Evolutionary conservation across 805 yeast species (phyloP).

Genomic region (Yarrowia sp.): DNA sequence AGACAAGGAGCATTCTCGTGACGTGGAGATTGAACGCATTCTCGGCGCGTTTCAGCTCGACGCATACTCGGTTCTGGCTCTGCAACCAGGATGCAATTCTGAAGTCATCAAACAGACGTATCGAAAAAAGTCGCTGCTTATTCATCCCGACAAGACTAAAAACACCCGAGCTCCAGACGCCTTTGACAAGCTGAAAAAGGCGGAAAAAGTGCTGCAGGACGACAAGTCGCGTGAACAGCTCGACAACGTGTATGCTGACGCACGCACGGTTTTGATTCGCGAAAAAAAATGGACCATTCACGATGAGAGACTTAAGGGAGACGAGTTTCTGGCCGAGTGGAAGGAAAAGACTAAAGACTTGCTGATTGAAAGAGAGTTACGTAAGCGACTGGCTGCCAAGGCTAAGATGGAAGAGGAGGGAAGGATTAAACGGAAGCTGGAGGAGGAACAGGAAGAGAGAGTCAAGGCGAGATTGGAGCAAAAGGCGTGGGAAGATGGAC

Average conservation of each 20-base stretch:
- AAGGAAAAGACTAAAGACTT: constrained; percentile 43
- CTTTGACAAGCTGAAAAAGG: constrained; percentile 56
- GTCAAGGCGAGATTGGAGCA: constrained; percentile 42
- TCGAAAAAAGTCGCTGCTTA: constrained; percentile 56
- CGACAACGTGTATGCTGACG: constrained; percentile 46
- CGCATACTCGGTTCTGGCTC: constrained; percentile 52
- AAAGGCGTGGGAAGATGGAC: constrained; percentile 56
- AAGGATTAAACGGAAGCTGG: constrained; percentile 39
- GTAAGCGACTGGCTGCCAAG: constrained; percentile 44
- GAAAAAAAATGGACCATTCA: constrained; percentile 41
- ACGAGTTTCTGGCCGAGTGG: constrained; percentile 44
- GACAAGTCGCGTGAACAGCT: constrained; percentile 43
- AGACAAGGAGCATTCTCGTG: constrained; percentile 38
- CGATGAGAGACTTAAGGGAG: constrained; percentile 41
- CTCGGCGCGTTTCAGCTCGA: constrained; percentile 48
- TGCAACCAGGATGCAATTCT: constrained; percentile 43
- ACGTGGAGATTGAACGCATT: constrained; percentile 56
- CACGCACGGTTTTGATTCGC: constrained; percentile 41
- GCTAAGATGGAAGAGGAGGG: constrained; percentile 45
- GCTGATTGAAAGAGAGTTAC: constrained; percentile 47
- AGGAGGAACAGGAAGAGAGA: constrained; percentile 38
- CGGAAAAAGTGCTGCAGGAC: constrained; percentile 45
- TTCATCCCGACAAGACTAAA: constrained; percentile 65
- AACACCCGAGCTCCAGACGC: constrained; percentile 61
- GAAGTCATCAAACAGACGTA: constrained; percentile 47